phyloP scores from a whole-genome alignment of 164 flowering plant species.

The Magnolia changhungtana region DNA sequence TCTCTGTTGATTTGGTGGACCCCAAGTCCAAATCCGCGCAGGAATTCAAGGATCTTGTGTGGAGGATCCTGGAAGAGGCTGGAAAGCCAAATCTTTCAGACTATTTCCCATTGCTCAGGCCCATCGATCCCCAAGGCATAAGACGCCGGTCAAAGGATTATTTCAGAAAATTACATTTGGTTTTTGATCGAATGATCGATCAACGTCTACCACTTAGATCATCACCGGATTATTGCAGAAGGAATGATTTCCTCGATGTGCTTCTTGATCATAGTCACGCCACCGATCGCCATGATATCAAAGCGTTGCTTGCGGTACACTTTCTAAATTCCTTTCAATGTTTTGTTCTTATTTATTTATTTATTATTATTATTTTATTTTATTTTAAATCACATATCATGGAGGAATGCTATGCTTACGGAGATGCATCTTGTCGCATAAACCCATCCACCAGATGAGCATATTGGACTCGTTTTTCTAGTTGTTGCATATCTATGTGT shows the following conservation, averaged over 20 bases:
- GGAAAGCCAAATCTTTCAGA: conserved; percentile 7
- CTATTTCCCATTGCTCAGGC: conserved; percentile 1
- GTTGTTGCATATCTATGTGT: too few species aligned
- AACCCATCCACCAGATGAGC: too few species aligned
- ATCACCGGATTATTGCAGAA: not conserved
- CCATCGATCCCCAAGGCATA: conserved; percentile 4
- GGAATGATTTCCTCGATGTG: conserved; percentile 8
- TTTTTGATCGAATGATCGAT: not conserved
- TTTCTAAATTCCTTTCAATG: too few species aligned
- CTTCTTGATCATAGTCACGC: conserved; percentile 4
- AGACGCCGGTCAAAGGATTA: not conserved
- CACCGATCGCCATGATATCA: not conserved
- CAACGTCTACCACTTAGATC: not conserved
- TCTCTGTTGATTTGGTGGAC: conserved; percentile 9
- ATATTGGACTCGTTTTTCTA: too few species aligned
- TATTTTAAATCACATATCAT: too few species aligned
- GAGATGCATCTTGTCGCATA: too few species aligned
- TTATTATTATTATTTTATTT: too few species aligned
- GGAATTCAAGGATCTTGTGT: conserved; percentile 5
- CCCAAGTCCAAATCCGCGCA: not conserved
- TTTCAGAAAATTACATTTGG: not conserved
- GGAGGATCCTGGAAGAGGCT: not conserved
- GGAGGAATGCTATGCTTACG: too few species aligned
- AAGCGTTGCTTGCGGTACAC: not conserved
- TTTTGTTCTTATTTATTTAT: too few species aligned